Conservation (phyloP, 768 basidiomycete species). For the Udeniomyces megalosporus region DNA sequence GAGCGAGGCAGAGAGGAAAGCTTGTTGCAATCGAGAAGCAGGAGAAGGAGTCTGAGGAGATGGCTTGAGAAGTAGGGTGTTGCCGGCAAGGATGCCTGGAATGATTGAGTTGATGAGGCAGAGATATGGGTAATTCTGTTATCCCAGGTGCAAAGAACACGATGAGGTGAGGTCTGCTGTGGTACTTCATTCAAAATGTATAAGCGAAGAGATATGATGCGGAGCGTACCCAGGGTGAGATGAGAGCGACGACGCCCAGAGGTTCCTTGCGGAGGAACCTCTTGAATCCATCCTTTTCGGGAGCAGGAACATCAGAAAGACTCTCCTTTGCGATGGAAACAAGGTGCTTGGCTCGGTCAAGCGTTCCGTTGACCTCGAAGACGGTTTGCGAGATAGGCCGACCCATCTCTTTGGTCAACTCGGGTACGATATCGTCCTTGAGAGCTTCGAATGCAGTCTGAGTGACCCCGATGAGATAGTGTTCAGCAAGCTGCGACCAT, state of each 20-base stretch:
- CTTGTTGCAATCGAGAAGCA: conserved; percentile 59
- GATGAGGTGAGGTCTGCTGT: conserved; percentile 18
- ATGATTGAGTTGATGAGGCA: conserved; percentile 80
- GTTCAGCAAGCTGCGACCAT: not conserved
- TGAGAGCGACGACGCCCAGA: conserved; percentile 69
- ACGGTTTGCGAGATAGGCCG: conserved; percentile 60
- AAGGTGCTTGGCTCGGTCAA: conserved; percentile 71
- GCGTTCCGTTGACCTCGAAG: conserved; percentile 64
- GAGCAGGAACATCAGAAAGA: conserved; percentile 57
- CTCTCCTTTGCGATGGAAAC: conserved; percentile 60
- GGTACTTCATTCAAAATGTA: too few relatives aligned
- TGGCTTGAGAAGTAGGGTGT: conserved; percentile 80
- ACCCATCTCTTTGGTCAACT: conserved; percentile 82
- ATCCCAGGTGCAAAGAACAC: not conserved
- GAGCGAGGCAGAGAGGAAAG: conserved; percentile 59
- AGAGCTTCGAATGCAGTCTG: conserved; percentile 41
- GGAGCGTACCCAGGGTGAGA: conserved; percentile 53
- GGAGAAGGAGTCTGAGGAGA: conserved; percentile 88
- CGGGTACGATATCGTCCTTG: conserved; percentile 48
- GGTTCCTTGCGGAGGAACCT: conserved; percentile 71
- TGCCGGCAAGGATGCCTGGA: conserved; percentile 76
- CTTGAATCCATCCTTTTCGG: conserved; percentile 64
- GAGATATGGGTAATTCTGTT: conserved; percentile 71
- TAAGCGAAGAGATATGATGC: conserved; percentile 24
- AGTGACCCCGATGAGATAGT: not conserved